A percentile compares a stretch with the other conserved stretches of the same genome.
These are phyloP conservation scores for Scenedesmus sp. DNA, from an alignment of 163 green algal species.

Conservation along the genomic window DNA sequence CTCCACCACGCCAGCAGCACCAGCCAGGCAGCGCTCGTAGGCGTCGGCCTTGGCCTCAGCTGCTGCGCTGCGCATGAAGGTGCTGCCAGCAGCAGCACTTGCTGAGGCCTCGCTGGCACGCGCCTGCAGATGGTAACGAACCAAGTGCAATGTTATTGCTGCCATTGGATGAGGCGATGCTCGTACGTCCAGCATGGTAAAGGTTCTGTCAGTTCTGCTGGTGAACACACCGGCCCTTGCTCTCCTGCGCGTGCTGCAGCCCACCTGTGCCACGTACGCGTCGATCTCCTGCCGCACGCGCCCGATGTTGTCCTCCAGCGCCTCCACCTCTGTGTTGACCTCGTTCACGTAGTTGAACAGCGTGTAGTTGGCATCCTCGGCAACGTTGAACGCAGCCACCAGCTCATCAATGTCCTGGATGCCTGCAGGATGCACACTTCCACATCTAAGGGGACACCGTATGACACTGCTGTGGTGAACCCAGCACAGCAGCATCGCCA, in stretches of 20 bases:
- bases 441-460: not conserved
- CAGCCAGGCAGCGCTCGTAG: constrained; percentile 9
- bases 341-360: constrained; percentile 93
- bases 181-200: not conserved
- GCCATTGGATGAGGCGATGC: not conserved
- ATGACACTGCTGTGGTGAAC: not conserved
- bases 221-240: not conserved
- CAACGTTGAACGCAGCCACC: constrained; percentile 79
- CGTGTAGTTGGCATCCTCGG: constrained; percentile 91
- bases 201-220: not conserved
- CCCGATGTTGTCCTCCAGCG: constrained; percentile 83
- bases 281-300: constrained; percentile 72
- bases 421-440: constrained; percentile 59
- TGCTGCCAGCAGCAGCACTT: constrained; percentile 8
- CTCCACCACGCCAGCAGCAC: constrained; percentile 27
- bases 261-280: constrained; percentile 53
- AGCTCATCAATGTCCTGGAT: constrained; percentile 89
- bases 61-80: not conserved
- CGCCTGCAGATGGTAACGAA: not conserved
- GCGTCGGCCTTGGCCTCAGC: constrained; percentile 33
- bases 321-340: constrained; percentile 87
- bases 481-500: not conserved
- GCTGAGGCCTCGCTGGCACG: constrained; percentile 22
- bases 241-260: not conserved
- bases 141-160: not conserved